Evolutionary conservation across 148 eudicot genomes (phyloP).

Genomic region (Rhododendron kiyosumense): DNA sequence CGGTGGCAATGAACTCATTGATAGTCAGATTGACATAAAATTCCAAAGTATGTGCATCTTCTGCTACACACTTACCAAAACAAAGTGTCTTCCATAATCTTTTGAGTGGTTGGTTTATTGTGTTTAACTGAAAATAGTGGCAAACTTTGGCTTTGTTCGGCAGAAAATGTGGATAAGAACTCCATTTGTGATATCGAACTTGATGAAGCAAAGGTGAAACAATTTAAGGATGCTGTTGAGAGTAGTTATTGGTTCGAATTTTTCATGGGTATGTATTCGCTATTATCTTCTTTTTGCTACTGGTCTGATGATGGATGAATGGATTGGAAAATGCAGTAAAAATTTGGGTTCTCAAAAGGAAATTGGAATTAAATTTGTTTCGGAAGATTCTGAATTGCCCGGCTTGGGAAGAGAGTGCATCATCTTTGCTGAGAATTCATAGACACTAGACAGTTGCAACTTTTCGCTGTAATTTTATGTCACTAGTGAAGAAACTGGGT

Average conservation of each 20-base stretch:
- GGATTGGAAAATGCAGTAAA: neutral
- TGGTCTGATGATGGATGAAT: neutral
- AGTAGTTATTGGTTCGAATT: constrained; percentile 94
- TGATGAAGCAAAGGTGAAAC: constrained; percentile 67
- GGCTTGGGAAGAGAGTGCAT: neutral
- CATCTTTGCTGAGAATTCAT: neutral
- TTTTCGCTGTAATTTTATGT: neutral
- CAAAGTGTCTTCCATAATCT: neutral
- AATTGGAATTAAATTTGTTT: neutral
- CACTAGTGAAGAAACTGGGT: neutral
- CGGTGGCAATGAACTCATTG: constrained; percentile 97
- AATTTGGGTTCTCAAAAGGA: neutral
- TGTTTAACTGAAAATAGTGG: constrained; percentile 3
- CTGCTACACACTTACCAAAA: neutral
- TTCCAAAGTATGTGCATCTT: constrained; percentile 54
- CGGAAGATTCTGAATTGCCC: neutral
- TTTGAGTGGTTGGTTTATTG: constrained; percentile 1
- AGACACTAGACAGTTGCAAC: neutral
- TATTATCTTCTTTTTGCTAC: neutral
- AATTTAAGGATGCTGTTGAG: constrained; percentile 86
- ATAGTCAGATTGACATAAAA: constrained; percentile 77
- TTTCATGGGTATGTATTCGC: constrained; percentile 68
- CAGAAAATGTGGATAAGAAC: constrained; percentile 70
- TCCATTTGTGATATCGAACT: constrained; percentile 71
- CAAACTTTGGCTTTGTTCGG: constrained; percentile 14